phyloP scores from a whole-genome alignment of 1,284 basidiomycete genomes.

The Chalciporus piperatoides region DNA sequence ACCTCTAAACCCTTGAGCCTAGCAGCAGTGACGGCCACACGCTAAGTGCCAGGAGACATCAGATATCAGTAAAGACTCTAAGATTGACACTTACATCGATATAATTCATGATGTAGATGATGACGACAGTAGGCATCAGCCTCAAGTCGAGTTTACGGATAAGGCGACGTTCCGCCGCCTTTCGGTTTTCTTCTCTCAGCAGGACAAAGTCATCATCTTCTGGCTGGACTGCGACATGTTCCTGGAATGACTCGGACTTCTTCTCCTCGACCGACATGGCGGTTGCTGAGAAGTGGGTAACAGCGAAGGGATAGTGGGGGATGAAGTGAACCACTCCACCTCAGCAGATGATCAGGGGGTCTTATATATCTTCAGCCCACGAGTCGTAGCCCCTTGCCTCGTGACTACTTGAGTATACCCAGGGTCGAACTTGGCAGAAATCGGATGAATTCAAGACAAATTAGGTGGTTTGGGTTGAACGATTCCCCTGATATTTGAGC shows the following conservation, averaged over 20 bases:
- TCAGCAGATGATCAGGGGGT: background rate
- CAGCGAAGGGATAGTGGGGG: background rate
- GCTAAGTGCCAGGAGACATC: conserved; percentile 33
- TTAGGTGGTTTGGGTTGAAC: background rate
- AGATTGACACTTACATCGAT: conserved; percentile 49
- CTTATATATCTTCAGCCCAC: background rate
- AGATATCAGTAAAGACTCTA: background rate
- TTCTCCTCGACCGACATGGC: background rate
- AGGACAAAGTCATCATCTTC: conserved; percentile 13
- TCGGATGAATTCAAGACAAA: background rate
- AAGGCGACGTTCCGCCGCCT: conserved; percentile 38
- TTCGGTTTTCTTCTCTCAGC: conserved; percentile 10
- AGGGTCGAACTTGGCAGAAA: background rate
- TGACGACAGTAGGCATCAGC: conserved; percentile 55
- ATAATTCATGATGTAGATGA: conserved; percentile 68
- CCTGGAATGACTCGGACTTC: background rate
- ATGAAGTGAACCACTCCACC: background rate
- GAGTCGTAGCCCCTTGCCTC: too few species aligned
- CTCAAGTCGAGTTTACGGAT: conserved; percentile 55
- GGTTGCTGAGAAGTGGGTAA: background rate
- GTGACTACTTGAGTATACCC: background rate
- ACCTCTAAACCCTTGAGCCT: conserved; percentile 57
- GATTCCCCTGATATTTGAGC: background rate
- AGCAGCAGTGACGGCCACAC: conserved; percentile 59
- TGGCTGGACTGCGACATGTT: conserved; percentile 36